phyloP scores from a whole-genome alignment of 257 asterid species.

The Nicotiana undulata region DNA sequence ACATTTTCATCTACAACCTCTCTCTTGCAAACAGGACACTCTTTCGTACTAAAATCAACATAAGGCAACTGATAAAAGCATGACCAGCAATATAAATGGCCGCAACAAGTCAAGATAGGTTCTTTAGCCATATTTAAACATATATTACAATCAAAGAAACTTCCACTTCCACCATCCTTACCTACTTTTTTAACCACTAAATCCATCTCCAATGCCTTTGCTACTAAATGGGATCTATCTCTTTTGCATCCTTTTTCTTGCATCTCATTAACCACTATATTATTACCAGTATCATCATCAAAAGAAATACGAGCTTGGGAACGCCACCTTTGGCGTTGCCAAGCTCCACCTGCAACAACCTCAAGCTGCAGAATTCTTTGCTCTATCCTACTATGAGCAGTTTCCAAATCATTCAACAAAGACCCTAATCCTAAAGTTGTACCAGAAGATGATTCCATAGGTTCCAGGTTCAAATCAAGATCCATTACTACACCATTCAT shows the following conservation, averaged over 20 bases:
- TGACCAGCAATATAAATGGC: constrained; percentile 75
- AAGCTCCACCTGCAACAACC: constrained; percentile 58
- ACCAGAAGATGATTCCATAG: constrained; percentile 31
- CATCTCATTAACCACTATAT: constrained; percentile 17
- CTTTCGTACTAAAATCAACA: constrained; percentile 46
- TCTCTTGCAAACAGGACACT: constrained; percentile 73
- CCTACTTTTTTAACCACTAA: constrained; percentile 14
- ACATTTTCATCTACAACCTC: constrained; percentile 32
- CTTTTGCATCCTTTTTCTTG: constrained; percentile 43
- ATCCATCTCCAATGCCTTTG: constrained; percentile 60
- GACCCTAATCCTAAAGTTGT: constrained; percentile 39
- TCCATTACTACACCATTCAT: constrained; percentile 49
- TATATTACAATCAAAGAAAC: constrained; percentile 63
- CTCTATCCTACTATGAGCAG: constrained; percentile 52
- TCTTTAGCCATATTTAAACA: constrained; percentile 66
- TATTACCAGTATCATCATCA: constrained; percentile 12
- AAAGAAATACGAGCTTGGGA: constrained; percentile 21
- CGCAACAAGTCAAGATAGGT: constrained; percentile 63
- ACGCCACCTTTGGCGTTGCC: constrained; percentile 61
- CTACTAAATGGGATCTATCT: constrained; percentile 66
- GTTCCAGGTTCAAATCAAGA: constrained; percentile 77
- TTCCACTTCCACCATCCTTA: constrained; percentile 21
- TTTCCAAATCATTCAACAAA: constrained; percentile 41
- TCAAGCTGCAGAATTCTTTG: constrained; percentile 73
- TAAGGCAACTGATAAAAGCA: constrained; percentile 58